Conservation (phyloP, 495 filamentous ascomycete species). For the Hypoxylon rickii region DNA sequence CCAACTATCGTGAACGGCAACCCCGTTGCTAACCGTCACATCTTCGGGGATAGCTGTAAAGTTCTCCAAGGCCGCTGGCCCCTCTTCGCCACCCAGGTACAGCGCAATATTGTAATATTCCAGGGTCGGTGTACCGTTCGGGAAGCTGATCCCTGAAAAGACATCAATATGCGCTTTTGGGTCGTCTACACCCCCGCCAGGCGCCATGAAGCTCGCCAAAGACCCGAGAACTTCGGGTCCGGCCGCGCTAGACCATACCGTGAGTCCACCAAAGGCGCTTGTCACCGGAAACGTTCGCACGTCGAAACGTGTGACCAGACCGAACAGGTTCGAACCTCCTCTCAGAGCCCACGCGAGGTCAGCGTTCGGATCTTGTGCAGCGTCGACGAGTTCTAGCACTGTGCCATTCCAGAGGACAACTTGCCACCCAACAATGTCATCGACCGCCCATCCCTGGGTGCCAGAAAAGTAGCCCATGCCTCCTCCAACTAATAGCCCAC, state of each 20-base stretch:
- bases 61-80: conserved; percentile 5
- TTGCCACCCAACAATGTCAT: conserved; percentile 54
- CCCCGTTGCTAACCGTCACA: conserved; percentile 2
- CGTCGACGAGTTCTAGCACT: conserved; percentile 35
- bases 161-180: conserved; percentile 5
- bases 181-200: conserved; percentile 6
- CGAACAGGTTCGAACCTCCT: conserved; percentile 56
- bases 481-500: conserved; percentile 48
- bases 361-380: conserved; percentile 39
- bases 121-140: conserved; percentile 12
- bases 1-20: conserved; percentile 1
- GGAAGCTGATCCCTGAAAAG: conserved; percentile 25
- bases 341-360: conserved; percentile 61
- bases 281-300: conserved; percentile 8
- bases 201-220: conserved; percentile 2
- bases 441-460: conserved; percentile 51
- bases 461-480: conserved; percentile 48
- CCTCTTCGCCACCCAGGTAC: neutral
- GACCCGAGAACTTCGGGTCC: conserved; percentile 2
- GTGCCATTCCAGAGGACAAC: conserved; percentile 48
- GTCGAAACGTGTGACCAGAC: conserved; percentile 49
- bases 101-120: conserved; percentile 5
- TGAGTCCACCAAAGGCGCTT: conserved; percentile 2
- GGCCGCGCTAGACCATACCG: conserved; percentile 2
- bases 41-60: conserved; percentile 5